Percentiles rank a stretch among this genome's conserved stretches.
phyloP scores from a whole-genome alignment of 2,329 filamentous ascomycete genomes.

The Elsinoe arachidis region DNA sequence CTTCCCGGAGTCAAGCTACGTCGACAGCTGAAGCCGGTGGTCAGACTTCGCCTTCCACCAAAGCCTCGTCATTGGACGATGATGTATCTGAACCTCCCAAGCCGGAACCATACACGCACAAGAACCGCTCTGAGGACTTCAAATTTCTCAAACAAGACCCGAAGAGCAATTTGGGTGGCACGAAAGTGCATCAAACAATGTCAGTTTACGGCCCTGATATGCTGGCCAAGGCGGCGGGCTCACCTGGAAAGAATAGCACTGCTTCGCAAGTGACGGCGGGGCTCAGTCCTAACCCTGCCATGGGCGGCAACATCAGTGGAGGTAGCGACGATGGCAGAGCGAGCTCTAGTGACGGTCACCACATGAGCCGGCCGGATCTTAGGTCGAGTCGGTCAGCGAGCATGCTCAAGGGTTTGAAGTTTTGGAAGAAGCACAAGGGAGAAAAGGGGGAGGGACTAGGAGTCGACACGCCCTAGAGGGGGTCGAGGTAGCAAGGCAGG shows the following conservation, averaged over 20 bases:
- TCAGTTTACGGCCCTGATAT: slow-evolving; percentile 15
- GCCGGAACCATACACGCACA: slow-evolving; percentile 12
- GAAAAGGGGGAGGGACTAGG: slow-evolving; percentile 17
- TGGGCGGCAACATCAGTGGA: neutral
- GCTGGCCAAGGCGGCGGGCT: slow-evolving; percentile 5
- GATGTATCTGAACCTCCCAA: slow-evolving; percentile 22
- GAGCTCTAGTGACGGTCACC: neutral
- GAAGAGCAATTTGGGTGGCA: neutral
- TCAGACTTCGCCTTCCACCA: slow-evolving; percentile 25
- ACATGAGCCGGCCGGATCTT: slow-evolving; percentile 8
- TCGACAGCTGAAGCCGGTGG: slow-evolving; percentile 24
- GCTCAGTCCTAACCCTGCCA: neutral
- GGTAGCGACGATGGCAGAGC: neutral
- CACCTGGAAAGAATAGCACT: slow-evolving; percentile 7
- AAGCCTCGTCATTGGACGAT: slow-evolving; percentile 27
- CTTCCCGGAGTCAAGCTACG: slow-evolving; percentile 26
- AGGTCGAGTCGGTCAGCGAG: slow-evolving; percentile 27
- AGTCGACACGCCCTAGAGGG: slow-evolving; percentile 3
- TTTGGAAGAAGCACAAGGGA: slow-evolving; percentile 27
- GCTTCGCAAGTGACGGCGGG: slow-evolving; percentile 7
- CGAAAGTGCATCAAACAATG: slow-evolving; percentile 8
- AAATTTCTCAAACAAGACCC: slow-evolving; percentile 8
- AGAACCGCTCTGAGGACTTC: slow-evolving; percentile 6
- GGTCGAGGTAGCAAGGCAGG: neutral
- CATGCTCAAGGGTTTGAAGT: slow-evolving; percentile 28